Evolutionary conservation across 2,329 filamentous ascomycete genomes (phyloP).

Genomic region (Zymoseptoria pseudotritici): DNA sequence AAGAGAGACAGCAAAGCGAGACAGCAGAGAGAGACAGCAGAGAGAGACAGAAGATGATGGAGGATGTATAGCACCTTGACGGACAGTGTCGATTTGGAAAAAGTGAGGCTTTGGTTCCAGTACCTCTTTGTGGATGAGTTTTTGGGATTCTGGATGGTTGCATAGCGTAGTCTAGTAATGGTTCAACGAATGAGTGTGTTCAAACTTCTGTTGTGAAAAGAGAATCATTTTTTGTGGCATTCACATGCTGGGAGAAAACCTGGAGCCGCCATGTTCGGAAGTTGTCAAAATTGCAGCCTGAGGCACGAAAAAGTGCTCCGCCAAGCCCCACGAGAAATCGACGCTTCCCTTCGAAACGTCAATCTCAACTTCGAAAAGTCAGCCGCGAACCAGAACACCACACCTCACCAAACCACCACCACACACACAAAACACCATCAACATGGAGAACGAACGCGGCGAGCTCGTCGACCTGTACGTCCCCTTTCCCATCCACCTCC

Average conservation of each 20-base stretch:
- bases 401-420: slow-evolving; percentile 2
- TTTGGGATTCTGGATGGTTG: not conserved
- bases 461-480: slow-evolving; percentile 98
- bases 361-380: not conserved
- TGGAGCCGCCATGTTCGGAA: too few species aligned
- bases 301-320: not conserved
- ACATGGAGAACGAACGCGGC: slow-evolving; percentile 99
- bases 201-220: too few species aligned
- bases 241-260: too few species aligned
- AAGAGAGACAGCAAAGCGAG: not conserved
- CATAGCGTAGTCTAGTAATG: not conserved
- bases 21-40: too few species aligned
- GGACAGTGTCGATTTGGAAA: not conserved
- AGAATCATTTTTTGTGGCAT: too few species aligned
- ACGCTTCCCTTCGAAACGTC: not conserved
- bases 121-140: not conserved
- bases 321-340: not conserved
- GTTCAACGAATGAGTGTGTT: not conserved
- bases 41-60: too few species aligned
- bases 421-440: slow-evolving; percentile 10
- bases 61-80: too few species aligned
- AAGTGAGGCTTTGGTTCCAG: not conserved
- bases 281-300: not conserved
- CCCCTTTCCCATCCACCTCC: slow-evolving; percentile 8
- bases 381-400: not conserved